Conservation (phyloP, 192 early-diverging fungal genomes). For the Pilobolus umbonatus region DNA sequence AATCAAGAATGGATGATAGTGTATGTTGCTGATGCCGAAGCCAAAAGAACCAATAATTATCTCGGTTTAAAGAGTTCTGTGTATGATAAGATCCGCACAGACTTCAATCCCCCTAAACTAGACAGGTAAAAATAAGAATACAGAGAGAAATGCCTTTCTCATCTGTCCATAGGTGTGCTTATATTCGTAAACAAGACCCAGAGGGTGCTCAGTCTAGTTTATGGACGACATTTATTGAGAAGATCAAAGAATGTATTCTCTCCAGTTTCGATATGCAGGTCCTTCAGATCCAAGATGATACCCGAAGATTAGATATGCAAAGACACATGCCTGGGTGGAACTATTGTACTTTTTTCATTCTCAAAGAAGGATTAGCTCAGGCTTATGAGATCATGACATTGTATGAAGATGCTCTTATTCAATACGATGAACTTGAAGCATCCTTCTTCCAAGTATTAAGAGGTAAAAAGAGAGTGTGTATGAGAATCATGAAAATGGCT, state of each 20-base stretch:
- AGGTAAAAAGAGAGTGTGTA: slow-evolving; percentile 35
- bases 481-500: neutral
- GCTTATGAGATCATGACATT: slow-evolving; percentile 87
- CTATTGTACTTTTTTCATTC: slow-evolving; percentile 94
- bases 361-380: slow-evolving; percentile 87
- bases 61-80: slow-evolving; percentile 64
- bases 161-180: slow-evolving; percentile 37
- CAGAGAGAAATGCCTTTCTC: neutral
- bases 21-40: slow-evolving; percentile 57
- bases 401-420: slow-evolving; percentile 81
- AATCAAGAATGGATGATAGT: slow-evolving; percentile 91
- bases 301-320: slow-evolving; percentile 83
- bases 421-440: slow-evolving; percentile 98
- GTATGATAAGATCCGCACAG: slow-evolving; percentile 81
- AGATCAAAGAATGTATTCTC: slow-evolving; percentile 71
- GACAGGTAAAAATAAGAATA: slow-evolving; percentile 41
- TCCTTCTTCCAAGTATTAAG: slow-evolving; percentile 87
- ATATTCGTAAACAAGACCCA: slow-evolving; percentile 35
- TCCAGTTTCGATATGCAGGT: slow-evolving; percentile 74
- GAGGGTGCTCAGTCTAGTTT: slow-evolving; percentile 45
- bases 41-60: slow-evolving; percentile 51
- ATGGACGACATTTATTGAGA: slow-evolving; percentile 68
- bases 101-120: slow-evolving; percentile 66
- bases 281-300: slow-evolving; percentile 83
- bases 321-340: slow-evolving; percentile 98